phyloP scores from a whole-genome alignment of 2,329 filamentous ascomycete genomes.

The Aureobasidium uvarum region DNA sequence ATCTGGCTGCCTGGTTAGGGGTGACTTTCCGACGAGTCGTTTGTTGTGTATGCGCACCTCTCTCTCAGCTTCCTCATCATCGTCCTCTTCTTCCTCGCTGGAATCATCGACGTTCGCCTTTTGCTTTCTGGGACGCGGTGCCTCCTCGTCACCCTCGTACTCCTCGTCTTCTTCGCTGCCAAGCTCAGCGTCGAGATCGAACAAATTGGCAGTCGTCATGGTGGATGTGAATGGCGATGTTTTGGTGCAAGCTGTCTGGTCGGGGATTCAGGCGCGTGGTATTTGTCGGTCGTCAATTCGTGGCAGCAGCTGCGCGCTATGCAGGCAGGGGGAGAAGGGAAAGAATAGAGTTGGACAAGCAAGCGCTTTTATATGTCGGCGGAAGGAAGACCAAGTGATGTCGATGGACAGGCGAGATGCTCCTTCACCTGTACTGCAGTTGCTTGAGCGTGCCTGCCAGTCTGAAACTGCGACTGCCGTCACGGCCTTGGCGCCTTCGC shows the following conservation, averaged over 20 bases:
- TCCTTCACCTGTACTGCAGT: neutral
- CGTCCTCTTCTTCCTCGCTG: slow-evolving; percentile 85
- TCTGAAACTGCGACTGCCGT: slow-evolving; percentile 23
- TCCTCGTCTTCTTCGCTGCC: slow-evolving; percentile 81
- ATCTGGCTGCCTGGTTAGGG: slow-evolving; percentile 54
- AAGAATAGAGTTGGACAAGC: slow-evolving; percentile 10
- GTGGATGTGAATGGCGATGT: neutral
- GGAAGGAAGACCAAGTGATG: neutral
- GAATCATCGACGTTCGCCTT: slow-evolving; percentile 67
- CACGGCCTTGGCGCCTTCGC: slow-evolving; percentile 14
- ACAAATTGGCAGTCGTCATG: slow-evolving; percentile 54
- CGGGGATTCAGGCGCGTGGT: slow-evolving; percentile 1
- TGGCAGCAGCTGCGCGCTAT: neutral
- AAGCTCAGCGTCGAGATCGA: slow-evolving; percentile 81
- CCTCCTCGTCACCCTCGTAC: slow-evolving; percentile 65
- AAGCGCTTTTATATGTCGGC: neutral
- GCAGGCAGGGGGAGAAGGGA: neutral
- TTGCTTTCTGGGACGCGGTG: slow-evolving; percentile 42
- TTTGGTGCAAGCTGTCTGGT: slow-evolving; percentile 16
- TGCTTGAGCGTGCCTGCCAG: slow-evolving; percentile 2
- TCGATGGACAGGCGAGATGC: slow-evolving; percentile 9
- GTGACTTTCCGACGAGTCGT: neutral
- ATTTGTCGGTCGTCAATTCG: slow-evolving; percentile 5
- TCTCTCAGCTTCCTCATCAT: slow-evolving; percentile 82
- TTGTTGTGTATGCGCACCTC: slow-evolving; percentile 54